Evolutionary conservation across 2,329 filamentous ascomycete species (phyloP).

Genomic region (Arthrobotrys entomopaga): DNA sequence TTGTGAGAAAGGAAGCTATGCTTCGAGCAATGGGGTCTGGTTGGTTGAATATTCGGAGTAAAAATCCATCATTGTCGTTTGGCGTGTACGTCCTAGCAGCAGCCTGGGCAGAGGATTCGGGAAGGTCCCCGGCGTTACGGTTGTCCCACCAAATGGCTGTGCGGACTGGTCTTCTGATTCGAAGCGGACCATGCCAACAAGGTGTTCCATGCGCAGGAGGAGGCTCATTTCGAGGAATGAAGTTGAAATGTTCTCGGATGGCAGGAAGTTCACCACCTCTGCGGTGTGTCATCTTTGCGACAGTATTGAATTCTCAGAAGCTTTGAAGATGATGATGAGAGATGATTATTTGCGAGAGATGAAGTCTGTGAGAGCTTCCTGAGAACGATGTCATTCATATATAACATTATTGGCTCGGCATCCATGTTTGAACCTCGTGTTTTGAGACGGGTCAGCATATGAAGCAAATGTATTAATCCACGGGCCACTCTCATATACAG

Average conservation of each 20-base stretch:
- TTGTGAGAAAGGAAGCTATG: constrained; percentile 6
- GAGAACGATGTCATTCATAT: no score
- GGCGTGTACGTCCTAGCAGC: not conserved
- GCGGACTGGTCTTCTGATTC: constrained; percentile 8
- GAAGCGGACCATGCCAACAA: constrained; percentile 34
- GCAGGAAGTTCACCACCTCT: not conserved
- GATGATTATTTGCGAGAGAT: no score
- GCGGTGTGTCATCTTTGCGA: not conserved
- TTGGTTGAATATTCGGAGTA: constrained; percentile 26
- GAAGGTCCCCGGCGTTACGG: not conserved
- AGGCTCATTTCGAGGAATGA: constrained; percentile 6
- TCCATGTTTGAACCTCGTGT: no score
- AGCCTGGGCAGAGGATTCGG: not conserved
- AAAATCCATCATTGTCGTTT: constrained; percentile 9
- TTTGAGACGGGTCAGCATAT: no score
- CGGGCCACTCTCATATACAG: no score
- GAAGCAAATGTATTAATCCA: no score
- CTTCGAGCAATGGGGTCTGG: constrained; percentile 34
- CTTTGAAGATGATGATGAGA: no score
- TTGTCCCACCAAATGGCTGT: constrained; percentile 34
- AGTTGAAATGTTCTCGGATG: constrained; percentile 32
- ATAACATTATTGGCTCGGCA: no score
- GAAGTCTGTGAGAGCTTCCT: no score
- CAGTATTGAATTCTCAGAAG: not conserved
- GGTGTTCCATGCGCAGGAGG: constrained; percentile 8